These are phyloP conservation scores for Aspergillus sp. DNA, from an alignment of 2,329 filamentous ascomycete genomes.

Conservation along the genomic window DNA sequence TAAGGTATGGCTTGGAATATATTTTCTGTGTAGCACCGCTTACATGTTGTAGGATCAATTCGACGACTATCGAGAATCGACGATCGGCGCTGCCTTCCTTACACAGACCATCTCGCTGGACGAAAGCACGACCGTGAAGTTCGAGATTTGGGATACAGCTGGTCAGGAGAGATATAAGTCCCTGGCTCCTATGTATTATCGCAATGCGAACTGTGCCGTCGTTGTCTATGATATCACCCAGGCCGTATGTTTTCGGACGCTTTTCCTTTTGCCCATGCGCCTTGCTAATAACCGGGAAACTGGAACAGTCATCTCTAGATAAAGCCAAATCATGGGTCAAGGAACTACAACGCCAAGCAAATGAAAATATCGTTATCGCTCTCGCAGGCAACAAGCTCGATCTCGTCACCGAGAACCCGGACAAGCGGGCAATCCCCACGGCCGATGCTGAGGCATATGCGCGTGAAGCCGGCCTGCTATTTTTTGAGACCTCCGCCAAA, in stretches of 20 bases:
- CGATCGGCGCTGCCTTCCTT: conserved; percentile 96
- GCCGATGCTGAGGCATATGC: conserved; percentile 95
- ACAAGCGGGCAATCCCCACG: conserved; percentile 88
- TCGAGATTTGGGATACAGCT: conserved; percentile 99
- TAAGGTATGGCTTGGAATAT: conserved; percentile 63
- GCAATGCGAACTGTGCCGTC: conserved; percentile 98
- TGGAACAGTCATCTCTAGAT: conserved; percentile 79
- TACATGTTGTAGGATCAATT: conserved; percentile 78
- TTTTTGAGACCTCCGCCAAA: conserved; percentile 99
- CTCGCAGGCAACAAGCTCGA: conserved; percentile 98
- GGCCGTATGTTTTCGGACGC: conserved; percentile 65
- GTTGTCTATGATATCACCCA: conserved; percentile 99
- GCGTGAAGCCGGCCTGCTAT: conserved; percentile 86
- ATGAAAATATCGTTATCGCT: conserved; percentile 99
- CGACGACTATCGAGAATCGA: conserved; percentile 96
- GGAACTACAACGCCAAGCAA: conserved; percentile 96
- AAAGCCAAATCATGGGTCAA: conserved; percentile 99
- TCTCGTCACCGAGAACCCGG: conserved; percentile 88
- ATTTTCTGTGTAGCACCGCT: neutral
- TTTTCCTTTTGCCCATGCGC: neutral
- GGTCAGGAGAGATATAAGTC: conserved; percentile 99
- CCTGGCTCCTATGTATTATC: conserved; percentile 98
- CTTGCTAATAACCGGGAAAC: conserved; percentile 8
- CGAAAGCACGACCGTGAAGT: conserved; percentile 98
- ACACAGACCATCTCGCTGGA: conserved; percentile 98